A percentile compares a stretch with the other conserved stretches of the same genome.
Conservation (phyloP, 2,329 filamentous ascomycete species). For the Sporothrix euskadiensis region DNA sequence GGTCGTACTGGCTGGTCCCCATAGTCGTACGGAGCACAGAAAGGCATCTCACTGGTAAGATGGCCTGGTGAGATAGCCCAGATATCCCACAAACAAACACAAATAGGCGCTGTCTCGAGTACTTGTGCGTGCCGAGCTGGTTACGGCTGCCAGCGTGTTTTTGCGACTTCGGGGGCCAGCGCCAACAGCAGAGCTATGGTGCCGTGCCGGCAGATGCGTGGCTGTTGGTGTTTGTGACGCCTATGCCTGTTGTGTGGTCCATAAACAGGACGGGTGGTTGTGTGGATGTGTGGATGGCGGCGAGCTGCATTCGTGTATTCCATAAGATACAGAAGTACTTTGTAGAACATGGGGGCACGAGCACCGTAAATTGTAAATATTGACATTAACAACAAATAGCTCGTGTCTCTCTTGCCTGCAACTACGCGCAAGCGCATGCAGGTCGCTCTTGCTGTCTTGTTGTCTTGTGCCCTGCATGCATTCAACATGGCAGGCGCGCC, state of each 20-base stretch:
- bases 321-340: background rate
- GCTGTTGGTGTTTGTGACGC: background rate
- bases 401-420: background rate
- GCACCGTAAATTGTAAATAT: background rate
- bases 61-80: background rate
- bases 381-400: background rate
- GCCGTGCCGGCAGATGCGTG: constrained; percentile 5
- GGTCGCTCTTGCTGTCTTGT: constrained; percentile 17
- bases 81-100: background rate
- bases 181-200: background rate
- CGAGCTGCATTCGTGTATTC: background rate
- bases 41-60: background rate
- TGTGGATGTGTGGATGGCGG: constrained; percentile 2
- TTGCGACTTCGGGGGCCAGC: constrained; percentile 2
- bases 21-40: constrained; percentile 6
- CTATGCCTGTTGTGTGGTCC: background rate
- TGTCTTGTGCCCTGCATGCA: background rate
- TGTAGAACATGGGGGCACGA: background rate
- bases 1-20: constrained; percentile 8
- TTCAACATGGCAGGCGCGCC: constrained; percentile 3
- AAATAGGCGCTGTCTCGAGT: constrained; percentile 6
- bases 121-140: constrained; percentile 6
- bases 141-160: constrained; percentile 3
- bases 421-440: background rate
- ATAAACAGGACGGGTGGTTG: no score